phyloP scores from a whole-genome alignment of 768 basidiomycete genomes.

The Podaxis sp. region DNA sequence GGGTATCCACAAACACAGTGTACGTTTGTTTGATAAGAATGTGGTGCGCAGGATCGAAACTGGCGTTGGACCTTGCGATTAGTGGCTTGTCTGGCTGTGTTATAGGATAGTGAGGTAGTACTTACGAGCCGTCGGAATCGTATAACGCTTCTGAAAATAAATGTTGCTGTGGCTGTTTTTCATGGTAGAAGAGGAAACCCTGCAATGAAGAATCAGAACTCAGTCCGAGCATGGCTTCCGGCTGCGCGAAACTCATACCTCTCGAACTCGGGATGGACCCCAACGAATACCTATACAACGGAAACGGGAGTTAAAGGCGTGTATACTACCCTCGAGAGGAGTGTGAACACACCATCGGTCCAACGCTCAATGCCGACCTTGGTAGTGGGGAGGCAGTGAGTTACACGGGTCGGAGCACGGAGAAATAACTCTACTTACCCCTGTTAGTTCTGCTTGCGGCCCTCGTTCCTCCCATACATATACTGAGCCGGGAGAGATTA shows the following conservation, averaged over 20 bases:
- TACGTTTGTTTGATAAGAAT: slow-evolving; percentile 79
- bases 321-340: background rate
- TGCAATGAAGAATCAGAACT: slow-evolving; percentile 24
- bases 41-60: slow-evolving; percentile 33
- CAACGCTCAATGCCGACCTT: slow-evolving; percentile 81
- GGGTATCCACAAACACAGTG: slow-evolving; percentile 70
- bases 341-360: slow-evolving; percentile 60
- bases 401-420: slow-evolving; percentile 5
- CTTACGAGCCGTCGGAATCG: slow-evolving; percentile 29
- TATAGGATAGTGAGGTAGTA: background rate
- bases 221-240: slow-evolving; percentile 7
- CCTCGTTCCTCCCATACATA: slow-evolving; percentile 88
- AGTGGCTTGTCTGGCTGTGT: background rate
- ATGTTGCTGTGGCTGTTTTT: slow-evolving; percentile 57
- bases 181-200: slow-evolving; percentile 82
- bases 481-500: slow-evolving; percentile 71
- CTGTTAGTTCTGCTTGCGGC: slow-evolving; percentile 67
- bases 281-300: slow-evolving; percentile 53
- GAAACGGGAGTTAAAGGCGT: slow-evolving; percentile 1
- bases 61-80: slow-evolving; percentile 19
- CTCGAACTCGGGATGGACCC: slow-evolving; percentile 79
- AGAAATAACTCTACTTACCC: slow-evolving; percentile 41
- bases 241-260: slow-evolving; percentile 39
- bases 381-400: background rate
- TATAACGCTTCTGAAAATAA: slow-evolving; percentile 47